Evolutionary conservation across 352 stramenopile species (phyloP).

Genomic region (Thraustochytrium striatum): DNA sequence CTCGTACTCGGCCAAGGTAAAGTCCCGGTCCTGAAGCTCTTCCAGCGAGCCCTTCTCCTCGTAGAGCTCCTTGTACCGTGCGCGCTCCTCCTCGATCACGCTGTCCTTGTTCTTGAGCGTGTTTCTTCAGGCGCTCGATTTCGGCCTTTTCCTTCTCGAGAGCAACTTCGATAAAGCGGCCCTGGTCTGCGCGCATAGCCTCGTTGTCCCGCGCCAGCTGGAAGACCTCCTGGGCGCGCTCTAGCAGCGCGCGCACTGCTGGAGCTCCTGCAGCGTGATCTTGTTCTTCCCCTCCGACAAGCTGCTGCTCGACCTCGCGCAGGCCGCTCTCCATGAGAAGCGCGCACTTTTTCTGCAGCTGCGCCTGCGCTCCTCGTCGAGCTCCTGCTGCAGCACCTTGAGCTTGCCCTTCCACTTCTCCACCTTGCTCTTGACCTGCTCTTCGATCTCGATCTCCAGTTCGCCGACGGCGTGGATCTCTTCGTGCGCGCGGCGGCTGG

Average conservation of each 20-base stretch:
- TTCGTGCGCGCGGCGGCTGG: not conserved
- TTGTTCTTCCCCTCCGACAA: conserved; percentile 8
- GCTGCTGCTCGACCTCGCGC: conserved; percentile 40
- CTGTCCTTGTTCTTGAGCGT: conserved; percentile 29
- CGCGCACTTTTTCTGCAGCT: conserved; percentile 41
- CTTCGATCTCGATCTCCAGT: conserved; percentile 36
- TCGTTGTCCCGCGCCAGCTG: conserved; percentile 47
- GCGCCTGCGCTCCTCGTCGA: conserved; percentile 28
- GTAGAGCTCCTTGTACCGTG: conserved; percentile 56
- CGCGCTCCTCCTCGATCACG: conserved; percentile 43
- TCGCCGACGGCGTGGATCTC: conserved; percentile 15
- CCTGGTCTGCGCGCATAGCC: conserved; percentile 34
- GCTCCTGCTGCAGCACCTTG: conserved; percentile 22
- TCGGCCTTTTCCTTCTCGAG: conserved; percentile 54
- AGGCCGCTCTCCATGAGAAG: conserved; percentile 20
- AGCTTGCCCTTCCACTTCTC: conserved; percentile 42
- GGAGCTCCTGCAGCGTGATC: not conserved
- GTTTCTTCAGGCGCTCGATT: conserved; percentile 49
- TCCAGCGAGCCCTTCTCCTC: conserved; percentile 55
- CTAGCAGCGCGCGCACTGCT: conserved; percentile 12
- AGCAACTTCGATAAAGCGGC: conserved; percentile 42
- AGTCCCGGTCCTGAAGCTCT: conserved; percentile 56
- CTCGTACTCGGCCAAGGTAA: conserved; percentile 61
- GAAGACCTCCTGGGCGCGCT: not conserved
- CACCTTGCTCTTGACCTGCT: conserved; percentile 34